Evolutionary conservation across 2,329 filamentous ascomycete species (phyloP), one percentile per base, ranked within the genome.

Genomic region (Alternaria panax): DNA sequence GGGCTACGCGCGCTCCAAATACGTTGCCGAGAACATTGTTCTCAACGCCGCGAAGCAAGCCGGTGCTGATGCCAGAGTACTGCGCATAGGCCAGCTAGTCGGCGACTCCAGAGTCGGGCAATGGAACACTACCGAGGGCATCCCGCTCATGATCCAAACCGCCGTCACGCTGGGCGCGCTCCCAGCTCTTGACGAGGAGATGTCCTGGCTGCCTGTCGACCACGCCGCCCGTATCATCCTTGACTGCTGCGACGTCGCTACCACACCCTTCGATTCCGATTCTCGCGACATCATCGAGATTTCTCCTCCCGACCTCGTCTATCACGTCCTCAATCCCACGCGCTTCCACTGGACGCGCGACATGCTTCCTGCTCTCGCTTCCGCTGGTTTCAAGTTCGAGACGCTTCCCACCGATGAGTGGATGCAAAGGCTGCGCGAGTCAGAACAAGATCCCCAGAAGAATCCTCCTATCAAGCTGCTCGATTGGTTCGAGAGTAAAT

Each of bases 331-430:
- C 14, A 87, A 87, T 60, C 81, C 81, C 0, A 70, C 59, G 0
- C 73, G 75, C 6, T 83, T 87, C 65, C 78, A 83, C 53, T 88
- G 85, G 84, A 84, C 83, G 0, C 61, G 75, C 0, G 83, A 87
- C 48, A 75, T 88, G 16, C 78, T 88, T 0, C 85, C 85, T 1
- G 79, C 80, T 2, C 73, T 88, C 3, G 67, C 69, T 11, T 68
- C 70, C 0, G 78, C 81, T 0, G 83, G 84, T 81, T 42, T 74
- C 1, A 2, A 41, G 9, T 75, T 75, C 27, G 70, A 73, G 25
- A 54, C 54, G 3, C 28, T 75, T 5, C 62, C 63, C 1, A 66
- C 65, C 1, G 63, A 61, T 4, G 57, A 70, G 50, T 75, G 72
- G 72, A 67, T 75, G 68, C 60, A 68, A 20, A 54, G 60, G 34